These are phyloP conservation scores for Mortierella hygrophila DNA, from an alignment of 192 early-diverging fungal species.

Conservation along the genomic window DNA sequence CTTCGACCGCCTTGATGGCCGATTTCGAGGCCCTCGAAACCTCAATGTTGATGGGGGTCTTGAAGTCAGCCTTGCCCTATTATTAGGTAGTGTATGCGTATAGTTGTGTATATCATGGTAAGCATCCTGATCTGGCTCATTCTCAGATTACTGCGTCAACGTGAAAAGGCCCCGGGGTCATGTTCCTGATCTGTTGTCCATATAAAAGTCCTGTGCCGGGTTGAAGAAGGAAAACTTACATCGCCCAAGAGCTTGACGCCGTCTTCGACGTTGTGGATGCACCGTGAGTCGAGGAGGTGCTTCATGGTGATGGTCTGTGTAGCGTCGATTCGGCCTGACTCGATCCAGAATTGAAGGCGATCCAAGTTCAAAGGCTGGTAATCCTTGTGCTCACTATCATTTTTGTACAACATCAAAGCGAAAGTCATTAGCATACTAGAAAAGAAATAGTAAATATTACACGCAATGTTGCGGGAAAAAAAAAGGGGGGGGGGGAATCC, in stretches of 20 bases:
- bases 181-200: neutral
- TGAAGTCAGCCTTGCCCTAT: conserved; percentile 84
- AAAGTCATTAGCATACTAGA: neutral
- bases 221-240: conserved; percentile 49
- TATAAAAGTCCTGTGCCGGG: neutral
- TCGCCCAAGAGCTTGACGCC: conserved; percentile 86
- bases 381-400: conserved; percentile 67
- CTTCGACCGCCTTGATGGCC: conserved; percentile 87
- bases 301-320: conserved; percentile 86
- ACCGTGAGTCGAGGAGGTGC: conserved; percentile 74
- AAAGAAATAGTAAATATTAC: neutral
- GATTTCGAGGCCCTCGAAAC: conserved; percentile 83
- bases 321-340: conserved; percentile 85
- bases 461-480: too few species aligned
- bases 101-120: neutral
- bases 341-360: conserved; percentile 92
- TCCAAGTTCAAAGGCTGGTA: conserved; percentile 87
- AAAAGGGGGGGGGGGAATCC: neutral
- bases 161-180: neutral
- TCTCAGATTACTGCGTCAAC: neutral
- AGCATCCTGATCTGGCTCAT: neutral
- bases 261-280: conserved; percentile 83
- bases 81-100: neutral
- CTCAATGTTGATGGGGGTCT: conserved; percentile 83
- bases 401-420: neutral